Evolutionary conservation across 257 asterid genomes (phyloP), one percentile per base, ranked within the genome.

Genomic region (Salvia hispanica): DNA sequence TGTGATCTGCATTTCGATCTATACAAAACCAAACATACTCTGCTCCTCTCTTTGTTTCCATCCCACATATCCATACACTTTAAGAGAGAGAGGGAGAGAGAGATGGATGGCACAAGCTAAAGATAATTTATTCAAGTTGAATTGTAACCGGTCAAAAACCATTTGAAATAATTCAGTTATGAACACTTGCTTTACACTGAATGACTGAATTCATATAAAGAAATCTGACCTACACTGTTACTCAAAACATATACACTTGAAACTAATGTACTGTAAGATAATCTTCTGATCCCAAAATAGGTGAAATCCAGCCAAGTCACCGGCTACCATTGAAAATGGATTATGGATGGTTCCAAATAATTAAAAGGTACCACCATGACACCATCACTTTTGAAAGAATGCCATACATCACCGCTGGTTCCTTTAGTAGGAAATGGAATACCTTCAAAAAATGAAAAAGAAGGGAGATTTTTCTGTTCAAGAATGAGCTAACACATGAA

Each of bases 361-460:
- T 37, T n/a, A 46, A 34, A 25, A 47, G 36, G 1, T 8, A 64
- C 13, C 36, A 64, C 16, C 7, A 34, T 47, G 51, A 51, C 34
- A 25, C 31, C 31, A 25, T 25, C 31, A 25, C 2, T 9, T 3
- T 36, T 65, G 59, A 48, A 9, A 31, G 47, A 64, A 48, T 48
- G 15, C 9, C 36, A 14, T 6, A 33, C 48, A 34, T 64, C 48
- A 28, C 7, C 28, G 34, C 3, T 13, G 7, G 7, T 13, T 16
- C n/a, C 18, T 25, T 47, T 5, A 47, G 56, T 12, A 62, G 44
- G 42, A 25, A 25, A 25, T 25, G 31, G 31, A 45, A 45, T 62
- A 43, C 40, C 45, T 46, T 31, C 28, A 46, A 62, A 9, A 31
- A 39, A 57, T 45, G 61, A 70, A 59, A 58, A 39, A 37, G 37